Evolutionary conservation across 257 asterid genomes (phyloP), one percentile per base, ranked within the genome.

Genomic region (Asclepias syriaca): DNA sequence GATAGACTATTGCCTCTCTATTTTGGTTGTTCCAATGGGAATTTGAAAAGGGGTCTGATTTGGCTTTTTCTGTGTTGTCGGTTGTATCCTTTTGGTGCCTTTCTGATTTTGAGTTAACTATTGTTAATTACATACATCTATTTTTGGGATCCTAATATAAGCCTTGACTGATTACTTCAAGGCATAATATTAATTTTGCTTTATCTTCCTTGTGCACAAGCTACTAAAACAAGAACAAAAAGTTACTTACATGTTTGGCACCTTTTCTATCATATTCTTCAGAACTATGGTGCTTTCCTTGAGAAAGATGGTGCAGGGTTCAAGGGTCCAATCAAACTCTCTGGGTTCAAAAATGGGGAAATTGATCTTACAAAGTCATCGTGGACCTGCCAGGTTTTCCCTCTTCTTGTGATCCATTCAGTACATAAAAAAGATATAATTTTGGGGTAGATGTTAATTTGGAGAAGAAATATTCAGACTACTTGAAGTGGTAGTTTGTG

Each of bases 241-340:
- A 27, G 27, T 48, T 75, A 16, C 70, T 76, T 55, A 40, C 18
- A 4, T 65, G 61, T 61, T 70, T 39, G 21, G 18, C 51, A 4
- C 40, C 29, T 66, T 22, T 9, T 49, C 19, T 39, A 7, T 19
- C 43, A 39, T 45, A 21, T 48, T 40, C 57, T 79, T 73, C 89
- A 93, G 98, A 94, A 94, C 67, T 89, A 91, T 81, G 98, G 98
- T 56, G 98, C 97, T 68, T 84, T 85, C 82, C 87, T 89, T 40
- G 98, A 94, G 89, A 91, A 88, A 84, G 98, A 94, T 65, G 97
- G 98, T 56, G 97, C 96, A 67, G 98, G 96, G 53, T 84, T 91
- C 84, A 85, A 82, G 84, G 98, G 98, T 75, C 85, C 83, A 75
- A 72, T 94, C 75, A 88, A 84, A 81, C 81, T 94, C 73, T 80